phyloP scores from a whole-genome alignment of 768 basidiomycete species.

The Russula earlei region DNA sequence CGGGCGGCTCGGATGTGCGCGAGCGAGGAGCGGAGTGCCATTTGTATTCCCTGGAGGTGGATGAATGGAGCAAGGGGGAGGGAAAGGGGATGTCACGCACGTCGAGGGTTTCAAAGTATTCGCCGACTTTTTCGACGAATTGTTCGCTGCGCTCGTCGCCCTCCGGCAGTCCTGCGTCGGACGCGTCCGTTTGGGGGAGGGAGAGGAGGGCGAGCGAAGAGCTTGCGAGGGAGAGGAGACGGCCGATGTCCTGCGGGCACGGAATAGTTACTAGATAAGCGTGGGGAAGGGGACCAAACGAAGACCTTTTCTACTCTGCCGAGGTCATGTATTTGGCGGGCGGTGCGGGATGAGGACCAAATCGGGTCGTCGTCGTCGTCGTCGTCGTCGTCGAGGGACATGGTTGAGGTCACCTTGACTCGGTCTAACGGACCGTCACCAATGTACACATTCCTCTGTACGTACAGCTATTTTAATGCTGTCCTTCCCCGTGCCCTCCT shows the following conservation, averaged over 20 bases:
- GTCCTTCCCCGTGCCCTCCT: too few relatives aligned
- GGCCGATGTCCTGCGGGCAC: conserved; percentile 61
- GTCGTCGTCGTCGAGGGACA: neutral
- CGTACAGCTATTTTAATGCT: too few relatives aligned
- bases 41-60: conserved; percentile 55
- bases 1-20: conserved; percentile 79
- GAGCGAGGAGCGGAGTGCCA: conserved; percentile 63
- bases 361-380: conserved; percentile 43
- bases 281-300: neutral
- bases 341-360: conserved; percentile 73
- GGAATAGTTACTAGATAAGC: neutral
- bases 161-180: conserved; percentile 59
- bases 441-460: too few relatives aligned
- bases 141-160: conserved; percentile 80
- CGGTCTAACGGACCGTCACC: too few relatives aligned
- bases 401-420: too few relatives aligned
- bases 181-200: conserved; percentile 70
- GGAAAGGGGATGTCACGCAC: conserved; percentile 36
- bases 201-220: conserved; percentile 73
- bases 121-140: conserved; percentile 76
- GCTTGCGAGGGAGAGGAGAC: conserved; percentile 63
- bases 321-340: conserved; percentile 71
- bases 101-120: conserved; percentile 77
- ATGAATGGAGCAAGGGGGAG: neutral
- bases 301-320: conserved; percentile 72